A percentile compares a stretch with the other conserved stretches of the same genome.
phyloP scores from a whole-genome alignment of 1,139 yeast species.

The Saccharomycopsis phalli region DNA sequence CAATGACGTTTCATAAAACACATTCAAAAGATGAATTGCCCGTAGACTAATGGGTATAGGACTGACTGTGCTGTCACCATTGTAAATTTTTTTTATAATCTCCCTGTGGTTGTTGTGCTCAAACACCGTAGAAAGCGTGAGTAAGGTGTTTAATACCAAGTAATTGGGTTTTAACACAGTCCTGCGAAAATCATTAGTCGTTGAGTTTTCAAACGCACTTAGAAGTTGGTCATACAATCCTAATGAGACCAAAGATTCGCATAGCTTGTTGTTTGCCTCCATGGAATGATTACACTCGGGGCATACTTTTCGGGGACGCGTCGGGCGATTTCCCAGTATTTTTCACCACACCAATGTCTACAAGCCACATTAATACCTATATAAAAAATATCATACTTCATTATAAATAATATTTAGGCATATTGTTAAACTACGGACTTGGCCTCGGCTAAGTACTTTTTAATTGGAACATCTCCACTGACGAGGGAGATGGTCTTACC shows the following conservation, averaged over 20 bases:
- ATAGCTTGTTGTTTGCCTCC: no score
- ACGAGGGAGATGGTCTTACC: constrained; percentile 28
- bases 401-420: no score
- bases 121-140: constrained; percentile 9
- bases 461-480: constrained; percentile 28
- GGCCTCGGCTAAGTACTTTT: constrained; percentile 17
- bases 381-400: no score
- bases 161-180: constrained; percentile 2
- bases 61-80: not conserved
- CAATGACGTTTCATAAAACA: no score
- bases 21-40: not conserved
- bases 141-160: not conserved
- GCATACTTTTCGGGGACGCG: no score
- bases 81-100: not conserved
- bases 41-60: not conserved
- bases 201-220: constrained; percentile 2
- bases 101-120: not conserved
- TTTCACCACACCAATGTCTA: no score
- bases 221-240: constrained; percentile 8
- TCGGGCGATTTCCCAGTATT: no score
- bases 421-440: not conserved
- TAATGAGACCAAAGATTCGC: constrained; percentile 4
- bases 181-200: constrained; percentile 7
- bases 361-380: no score
- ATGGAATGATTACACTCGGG: no score